Evolutionary conservation across 2,329 filamentous ascomycete species (phyloP).

Genomic region (Thielaviopsis populi): DNA sequence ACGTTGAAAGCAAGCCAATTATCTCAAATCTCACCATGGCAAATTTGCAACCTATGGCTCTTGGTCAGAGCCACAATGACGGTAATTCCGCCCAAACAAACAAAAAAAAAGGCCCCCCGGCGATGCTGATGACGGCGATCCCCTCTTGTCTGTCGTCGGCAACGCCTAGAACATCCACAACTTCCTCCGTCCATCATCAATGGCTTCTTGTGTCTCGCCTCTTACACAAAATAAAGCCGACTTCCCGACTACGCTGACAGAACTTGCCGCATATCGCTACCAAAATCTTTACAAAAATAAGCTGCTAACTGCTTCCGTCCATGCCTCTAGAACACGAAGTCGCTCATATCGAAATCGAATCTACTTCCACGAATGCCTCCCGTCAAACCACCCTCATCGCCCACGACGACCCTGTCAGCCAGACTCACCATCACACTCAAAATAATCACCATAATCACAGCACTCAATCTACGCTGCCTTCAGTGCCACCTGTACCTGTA

Average conservation of each 20-base stretch:
- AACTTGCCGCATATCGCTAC: neutral
- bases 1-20: neutral
- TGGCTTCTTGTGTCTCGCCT: neutral
- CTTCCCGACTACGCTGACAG: neutral
- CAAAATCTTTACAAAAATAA: constrained; percentile 1
- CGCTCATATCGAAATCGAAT: constrained; percentile 8
- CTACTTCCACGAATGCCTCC: constrained; percentile 9
- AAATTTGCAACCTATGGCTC: neutral
- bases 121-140: neutral
- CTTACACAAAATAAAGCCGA: neutral
- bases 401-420: neutral
- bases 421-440: neutral
- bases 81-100: neutral
- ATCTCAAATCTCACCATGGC: neutral
- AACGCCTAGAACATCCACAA: neutral
- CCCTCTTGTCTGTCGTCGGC: neutral
- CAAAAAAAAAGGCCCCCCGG: too few relatives aligned
- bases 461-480: neutral
- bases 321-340: constrained; percentile 4
- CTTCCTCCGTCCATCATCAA: neutral
- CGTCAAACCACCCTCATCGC: constrained; percentile 11
- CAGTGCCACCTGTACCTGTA: neutral
- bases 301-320: constrained; percentile 4
- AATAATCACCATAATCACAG: neutral
- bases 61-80: constrained; percentile 1